Conservation (phyloP, 306 rosid species). For the Quercus dentata region DNA sequence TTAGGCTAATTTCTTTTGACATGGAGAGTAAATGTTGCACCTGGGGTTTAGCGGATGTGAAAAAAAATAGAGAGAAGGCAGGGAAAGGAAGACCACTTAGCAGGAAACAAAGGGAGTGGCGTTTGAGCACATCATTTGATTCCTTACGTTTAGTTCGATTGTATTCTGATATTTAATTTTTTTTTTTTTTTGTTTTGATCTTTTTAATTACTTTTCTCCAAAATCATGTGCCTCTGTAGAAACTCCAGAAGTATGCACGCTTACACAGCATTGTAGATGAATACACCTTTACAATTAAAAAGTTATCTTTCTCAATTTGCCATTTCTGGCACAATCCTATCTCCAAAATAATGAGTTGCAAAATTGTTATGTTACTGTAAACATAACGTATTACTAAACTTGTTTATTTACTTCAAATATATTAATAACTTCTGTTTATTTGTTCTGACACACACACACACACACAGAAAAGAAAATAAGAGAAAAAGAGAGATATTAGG, state of each 20-base stretch:
- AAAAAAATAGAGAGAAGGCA: conserved; percentile 72
- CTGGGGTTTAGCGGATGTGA: conserved; percentile 87
- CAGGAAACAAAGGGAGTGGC: conserved; percentile 89
- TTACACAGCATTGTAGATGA: neutral
- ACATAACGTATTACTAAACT: neutral
- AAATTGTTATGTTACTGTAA: neutral
- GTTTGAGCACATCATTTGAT: conserved; percentile 65
- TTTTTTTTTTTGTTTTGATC: neutral
- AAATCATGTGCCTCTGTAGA: neutral
- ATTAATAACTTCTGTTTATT: neutral
- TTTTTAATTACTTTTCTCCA: neutral
- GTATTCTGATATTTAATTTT: conserved; percentile 56
- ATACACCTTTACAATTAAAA: neutral
- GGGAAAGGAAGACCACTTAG: conserved; percentile 94
- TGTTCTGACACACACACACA: neutral
- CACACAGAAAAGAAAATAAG: neutral
- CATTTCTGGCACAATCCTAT: neutral
- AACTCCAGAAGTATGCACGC: neutral
- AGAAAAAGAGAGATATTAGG: neutral
- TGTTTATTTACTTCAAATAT: neutral
- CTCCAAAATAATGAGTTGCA: neutral
- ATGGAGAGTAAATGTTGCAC: conserved; percentile 67
- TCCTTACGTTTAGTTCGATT: conserved; percentile 70
- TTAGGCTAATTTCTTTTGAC: conserved; percentile 75
- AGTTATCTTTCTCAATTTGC: neutral